Conservation (phyloP, 192 early-diverging fungal genomes). For the Linderina pennispora region DNA sequence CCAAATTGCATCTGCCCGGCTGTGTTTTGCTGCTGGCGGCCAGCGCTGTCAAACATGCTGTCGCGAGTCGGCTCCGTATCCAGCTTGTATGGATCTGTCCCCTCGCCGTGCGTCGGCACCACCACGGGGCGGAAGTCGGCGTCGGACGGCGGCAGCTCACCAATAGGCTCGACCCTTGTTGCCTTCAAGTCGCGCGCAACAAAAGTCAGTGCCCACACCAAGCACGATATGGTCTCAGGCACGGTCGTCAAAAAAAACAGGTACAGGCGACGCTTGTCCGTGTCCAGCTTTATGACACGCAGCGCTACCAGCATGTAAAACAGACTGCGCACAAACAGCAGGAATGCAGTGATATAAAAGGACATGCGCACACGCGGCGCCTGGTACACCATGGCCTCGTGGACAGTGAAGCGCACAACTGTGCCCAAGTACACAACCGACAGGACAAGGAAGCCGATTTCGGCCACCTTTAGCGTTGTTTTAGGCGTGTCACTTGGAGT, state of each 20-base stretch:
- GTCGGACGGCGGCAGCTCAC: constrained; percentile 7
- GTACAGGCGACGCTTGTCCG: constrained; percentile 34
- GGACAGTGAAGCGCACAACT: constrained; percentile 14
- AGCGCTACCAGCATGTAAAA: constrained; percentile 43
- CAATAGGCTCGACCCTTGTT: neutral
- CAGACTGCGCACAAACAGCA: constrained; percentile 23
- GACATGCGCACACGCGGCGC: constrained; percentile 26
- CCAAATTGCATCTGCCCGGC: no score
- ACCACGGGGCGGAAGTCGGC: neutral
- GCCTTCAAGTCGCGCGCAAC: constrained; percentile 18
- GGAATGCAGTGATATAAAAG: constrained; percentile 13
- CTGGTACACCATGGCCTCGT: constrained; percentile 36
- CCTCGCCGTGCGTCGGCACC: no score
- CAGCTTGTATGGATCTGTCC: neutral
- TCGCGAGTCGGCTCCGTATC: neutral
- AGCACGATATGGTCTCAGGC: constrained; percentile 14
- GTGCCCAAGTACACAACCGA: constrained; percentile 8
- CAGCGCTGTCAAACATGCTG: neutral
- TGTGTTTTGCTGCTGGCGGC: no score
- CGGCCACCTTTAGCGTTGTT: constrained; percentile 18
- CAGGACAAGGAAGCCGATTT: constrained; percentile 30
- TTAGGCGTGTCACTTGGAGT: constrained; percentile 18
- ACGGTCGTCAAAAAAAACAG: constrained; percentile 31
- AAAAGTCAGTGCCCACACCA: constrained; percentile 20
- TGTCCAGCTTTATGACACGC: constrained; percentile 15